Conservation (phyloP, 1,284 basidiomycete genomes). For the Tylopilus sp. region DNA sequence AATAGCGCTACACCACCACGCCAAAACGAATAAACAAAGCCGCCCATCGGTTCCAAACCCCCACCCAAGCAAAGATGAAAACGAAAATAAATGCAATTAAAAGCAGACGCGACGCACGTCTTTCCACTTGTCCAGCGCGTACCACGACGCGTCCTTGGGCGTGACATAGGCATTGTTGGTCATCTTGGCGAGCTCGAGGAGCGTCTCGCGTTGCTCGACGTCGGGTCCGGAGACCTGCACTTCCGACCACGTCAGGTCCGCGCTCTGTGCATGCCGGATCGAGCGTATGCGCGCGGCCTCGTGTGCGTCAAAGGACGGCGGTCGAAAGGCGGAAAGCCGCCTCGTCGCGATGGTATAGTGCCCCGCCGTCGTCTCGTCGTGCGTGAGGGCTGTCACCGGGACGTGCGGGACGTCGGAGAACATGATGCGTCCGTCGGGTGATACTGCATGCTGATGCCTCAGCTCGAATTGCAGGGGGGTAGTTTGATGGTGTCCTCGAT, state of each 20-base stretch:
- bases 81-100: too few species aligned
- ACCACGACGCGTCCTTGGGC: conserved; percentile 68
- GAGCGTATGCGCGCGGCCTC: conserved; percentile 50
- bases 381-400: background rate
- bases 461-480: conserved; percentile 51
- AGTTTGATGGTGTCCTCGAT: conserved; percentile 2
- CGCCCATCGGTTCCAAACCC: too few species aligned
- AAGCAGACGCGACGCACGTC: conserved; percentile 48
- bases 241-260: conserved; percentile 55
- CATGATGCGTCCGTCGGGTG: conserved; percentile 50
- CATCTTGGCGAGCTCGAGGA: conserved; percentile 91
- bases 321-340: conserved; percentile 42
- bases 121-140: conserved; percentile 69
- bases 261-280: conserved; percentile 45
- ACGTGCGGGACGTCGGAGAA: conserved; percentile 51
- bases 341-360: conserved; percentile 41
- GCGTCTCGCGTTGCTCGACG: conserved; percentile 69
- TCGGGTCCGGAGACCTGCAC: conserved; percentile 63
- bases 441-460: conserved; percentile 63
- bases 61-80: too few species aligned
- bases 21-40: too few species aligned
- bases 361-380: conserved; percentile 15
- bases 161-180: conserved; percentile 84
- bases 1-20: conserved; percentile 52
- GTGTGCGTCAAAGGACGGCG: conserved; percentile 51